phyloP scores from a whole-genome alignment of 495 filamentous ascomycete genomes.

The Neohortaea acidophila region DNA sequence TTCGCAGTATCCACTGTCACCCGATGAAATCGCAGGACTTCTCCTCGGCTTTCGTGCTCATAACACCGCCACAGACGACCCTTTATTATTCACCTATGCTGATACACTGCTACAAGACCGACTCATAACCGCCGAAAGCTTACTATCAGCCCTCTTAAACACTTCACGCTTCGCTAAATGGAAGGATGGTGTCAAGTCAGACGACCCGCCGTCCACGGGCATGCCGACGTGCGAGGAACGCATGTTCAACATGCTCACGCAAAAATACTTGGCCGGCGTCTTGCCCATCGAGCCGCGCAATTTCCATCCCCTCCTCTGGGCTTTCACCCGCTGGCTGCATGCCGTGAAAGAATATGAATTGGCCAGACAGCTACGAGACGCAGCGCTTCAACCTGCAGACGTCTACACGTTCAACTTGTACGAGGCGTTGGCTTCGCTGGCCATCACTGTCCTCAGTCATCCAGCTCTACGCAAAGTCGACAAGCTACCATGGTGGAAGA shows the following conservation, averaged over 20 bases:
- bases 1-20: neutral
- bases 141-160: slow-evolving; percentile 5
- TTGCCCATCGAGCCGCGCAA: neutral
- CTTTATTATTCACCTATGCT: slow-evolving; percentile 9
- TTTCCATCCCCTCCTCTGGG: neutral
- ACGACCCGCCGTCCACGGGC: neutral
- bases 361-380: slow-evolving; percentile 6
- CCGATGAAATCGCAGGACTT: slow-evolving; percentile 5
- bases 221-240: slow-evolving; percentile 15
- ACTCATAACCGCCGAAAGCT: neutral
- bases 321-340: slow-evolving; percentile 9
- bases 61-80: slow-evolving; percentile 3
- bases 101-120: neutral
- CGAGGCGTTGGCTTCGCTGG: slow-evolving; percentile 9
- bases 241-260: slow-evolving; percentile 10
- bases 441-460: slow-evolving; percentile 3
- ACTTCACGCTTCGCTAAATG: slow-evolving; percentile 1
- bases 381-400: slow-evolving; percentile 7
- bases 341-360: slow-evolving; percentile 5
- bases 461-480: slow-evolving; percentile 2
- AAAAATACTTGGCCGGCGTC: neutral
- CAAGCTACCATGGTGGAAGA: slow-evolving; percentile 13
- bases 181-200: neutral
- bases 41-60: slow-evolving; percentile 10
- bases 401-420: slow-evolving; percentile 6